Conservation (phyloP, 2,329 filamentous ascomycete genomes). For the Colletotrichum costaricense region DNA sequence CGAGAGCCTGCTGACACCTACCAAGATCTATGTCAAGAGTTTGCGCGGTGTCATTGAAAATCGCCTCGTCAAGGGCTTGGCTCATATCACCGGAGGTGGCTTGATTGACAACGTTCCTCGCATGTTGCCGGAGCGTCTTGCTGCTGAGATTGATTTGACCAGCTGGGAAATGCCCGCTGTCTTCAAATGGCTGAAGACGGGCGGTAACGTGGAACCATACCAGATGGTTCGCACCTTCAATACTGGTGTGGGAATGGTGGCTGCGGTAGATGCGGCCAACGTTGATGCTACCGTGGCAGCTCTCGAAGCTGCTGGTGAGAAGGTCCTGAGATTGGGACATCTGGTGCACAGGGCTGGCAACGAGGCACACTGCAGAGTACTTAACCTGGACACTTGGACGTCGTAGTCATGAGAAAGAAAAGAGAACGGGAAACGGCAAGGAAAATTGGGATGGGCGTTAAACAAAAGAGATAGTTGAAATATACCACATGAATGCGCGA, state of each 20-base stretch:
- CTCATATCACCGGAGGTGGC: constrained; percentile 96
- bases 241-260: constrained; percentile 93
- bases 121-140: constrained; percentile 84
- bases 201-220: constrained; percentile 74
- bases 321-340: constrained; percentile 79
- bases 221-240: constrained; percentile 98
- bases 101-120: constrained; percentile 94
- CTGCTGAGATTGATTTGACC: constrained; percentile 82
- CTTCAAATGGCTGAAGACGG: constrained; percentile 86
- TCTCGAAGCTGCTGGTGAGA: constrained; percentile 78
- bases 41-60: constrained; percentile 74
- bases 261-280: constrained; percentile 77
- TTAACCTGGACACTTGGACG: constrained; percentile 62
- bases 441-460: constrained; percentile 12
- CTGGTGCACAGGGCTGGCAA: constrained; percentile 70
- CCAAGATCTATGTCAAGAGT: constrained; percentile 91
- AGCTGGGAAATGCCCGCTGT: constrained; percentile 82
- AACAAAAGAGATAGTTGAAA: constrained; percentile 1
- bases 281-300: constrained; percentile 69
- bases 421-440: background rate
- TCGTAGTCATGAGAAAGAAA: background rate
- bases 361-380: constrained; percentile 61
- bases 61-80: constrained; percentile 85
- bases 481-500: background rate
- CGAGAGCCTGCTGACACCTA: constrained; percentile 85